Base-by-base conservation (phyloP, 2,329 filamentous ascomycete genomes). In the Leptographium procerum region DNA sequence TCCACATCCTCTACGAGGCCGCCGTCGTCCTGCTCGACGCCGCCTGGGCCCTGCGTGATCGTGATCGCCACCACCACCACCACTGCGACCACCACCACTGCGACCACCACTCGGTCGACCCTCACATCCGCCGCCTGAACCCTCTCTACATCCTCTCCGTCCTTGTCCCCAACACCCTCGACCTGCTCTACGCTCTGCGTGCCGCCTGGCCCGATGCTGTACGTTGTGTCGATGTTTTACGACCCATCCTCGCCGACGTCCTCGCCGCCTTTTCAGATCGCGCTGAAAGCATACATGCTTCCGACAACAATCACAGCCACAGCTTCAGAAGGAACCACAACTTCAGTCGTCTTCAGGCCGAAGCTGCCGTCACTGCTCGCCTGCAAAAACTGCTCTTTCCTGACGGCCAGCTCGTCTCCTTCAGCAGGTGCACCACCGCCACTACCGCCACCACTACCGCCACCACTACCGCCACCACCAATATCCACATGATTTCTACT, bases 1-100 rank as follows among this genome's bases (percentile, higher is more conserved):
- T 56, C 29, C 55, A 56, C 45, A 47, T 56, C 16, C 45, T 56
- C 7, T 33, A 51, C 16, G 55, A 56, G 55, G 28, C 45, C 16
- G 55, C 24, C 55, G 45, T 51, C 55, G 33, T 50, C 29, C 31
- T 56, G 45, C 55, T 56, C 16, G 55, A 56, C 31, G 55, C 55
- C 22, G 31, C 28, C 55, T 56, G 55, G 55, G n/a, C 45, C n/a
- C 19, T 28, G 29, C 28, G 10, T 29, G 8, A 19, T n/a, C n/a
- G n/a, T n/a, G n/a, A n/a, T n/a, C n/a, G n/a, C n/a, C n/a, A n/a
- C n/a, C n/a, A n/a, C n/a, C n/a, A n/a, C n/a, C n/a, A n/a, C n/a
- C n/a, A n/a, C n/a, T n/a, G n/a, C n/a, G n/a, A n/a, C n/a, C n/a
- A n/a, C n/a, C n/a, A n/a, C n/a, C n/a, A n/a, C n/a, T n/a, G n/a